phyloP scores from a whole-genome alignment of 148 eudicot species.

The Dysphania ambrosioides region DNA sequence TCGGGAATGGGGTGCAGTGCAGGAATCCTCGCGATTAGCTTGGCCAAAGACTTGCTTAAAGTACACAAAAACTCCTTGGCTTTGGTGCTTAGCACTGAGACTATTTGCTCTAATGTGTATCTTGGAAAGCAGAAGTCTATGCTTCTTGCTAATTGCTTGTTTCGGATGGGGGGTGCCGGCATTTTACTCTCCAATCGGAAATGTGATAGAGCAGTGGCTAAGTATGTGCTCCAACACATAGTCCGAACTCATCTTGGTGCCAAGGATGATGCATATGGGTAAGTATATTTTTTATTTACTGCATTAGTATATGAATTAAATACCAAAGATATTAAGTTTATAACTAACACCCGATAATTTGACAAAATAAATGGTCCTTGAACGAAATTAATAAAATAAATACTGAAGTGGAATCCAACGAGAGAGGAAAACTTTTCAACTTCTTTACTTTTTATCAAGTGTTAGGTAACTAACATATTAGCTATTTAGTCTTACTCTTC shows the following conservation, averaged over 20 bases:
- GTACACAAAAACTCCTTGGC: constrained; percentile 42
- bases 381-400: neutral
- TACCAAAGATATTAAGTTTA: no score
- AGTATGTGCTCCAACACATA: constrained; percentile 40
- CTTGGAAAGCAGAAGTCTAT: constrained; percentile 40
- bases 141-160: constrained; percentile 49
- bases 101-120: constrained; percentile 33
- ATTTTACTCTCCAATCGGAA: constrained; percentile 37
- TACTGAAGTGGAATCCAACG: neutral
- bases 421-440: no score
- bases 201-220: constrained; percentile 26
- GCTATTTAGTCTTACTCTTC: neutral
- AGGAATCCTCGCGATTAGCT: constrained; percentile 31
- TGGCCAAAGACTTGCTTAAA: constrained; percentile 40
- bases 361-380: neutral
- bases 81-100: constrained; percentile 41
- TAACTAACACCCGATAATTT: no score
- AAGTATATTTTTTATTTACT: neutral
- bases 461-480: neutral
- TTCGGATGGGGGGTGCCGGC: constrained; percentile 43
- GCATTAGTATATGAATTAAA: no score
- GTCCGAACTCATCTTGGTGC: constrained; percentile 48
- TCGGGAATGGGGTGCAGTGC: constrained; percentile 57
- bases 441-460: no score
- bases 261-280: constrained; percentile 40